Base-by-base conservation (phyloP, 2,329 filamentous ascomycete species). In the Didymella glomerata region DNA sequence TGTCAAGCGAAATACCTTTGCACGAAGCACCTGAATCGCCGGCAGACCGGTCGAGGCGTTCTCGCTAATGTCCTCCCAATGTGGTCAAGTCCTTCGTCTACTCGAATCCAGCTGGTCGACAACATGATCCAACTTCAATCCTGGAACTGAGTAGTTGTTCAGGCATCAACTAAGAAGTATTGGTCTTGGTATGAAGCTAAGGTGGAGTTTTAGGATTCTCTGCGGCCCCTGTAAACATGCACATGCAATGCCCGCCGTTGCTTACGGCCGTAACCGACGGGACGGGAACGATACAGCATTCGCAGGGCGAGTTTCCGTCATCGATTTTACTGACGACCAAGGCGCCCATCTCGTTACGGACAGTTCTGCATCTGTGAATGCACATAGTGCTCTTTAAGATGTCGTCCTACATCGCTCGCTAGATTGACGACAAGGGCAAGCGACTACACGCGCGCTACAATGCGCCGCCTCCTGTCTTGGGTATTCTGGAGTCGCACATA, bases 51-150 rank as follows among this genome's bases (percentile, higher is more conserved):
- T 47, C 47, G 14, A 47, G 4, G 18, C 25, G 25, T 30, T 16
- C 34, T 67, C 62, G 63, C 57, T 48, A 62, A 65, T 25, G 9
- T 61, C 42, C 40, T 18, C 63, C 46, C 18, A 28, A 65, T 51
- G 54, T 42, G 59, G 54, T n/a, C 57, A 67, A 63, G 64, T 54
- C 41, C 32, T 36, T 51, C 48, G 44, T 36, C 48, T 24, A 48
- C n/a, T 52, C 22, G 48, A 48, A 36, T 18, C 42, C 27, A 28
- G 44, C 22, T 48, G 20, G 28, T 14, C 36, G 47, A 41, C 36
- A 25, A 5, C 10, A 14, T 28, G 22, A 36, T 24, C 47, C 2
- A 28, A 8, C 27, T n/a, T 22, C 9, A 13, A 3, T 38, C 18
- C 27, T 28, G 11, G 42, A n/a, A 48, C 7, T n/a, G 25, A 36